Percentiles rank a stretch among this genome's conserved stretches.
phyloP scores from a whole-genome alignment of 257 asterid genomes.

The Leonotis leonurus region DNA sequence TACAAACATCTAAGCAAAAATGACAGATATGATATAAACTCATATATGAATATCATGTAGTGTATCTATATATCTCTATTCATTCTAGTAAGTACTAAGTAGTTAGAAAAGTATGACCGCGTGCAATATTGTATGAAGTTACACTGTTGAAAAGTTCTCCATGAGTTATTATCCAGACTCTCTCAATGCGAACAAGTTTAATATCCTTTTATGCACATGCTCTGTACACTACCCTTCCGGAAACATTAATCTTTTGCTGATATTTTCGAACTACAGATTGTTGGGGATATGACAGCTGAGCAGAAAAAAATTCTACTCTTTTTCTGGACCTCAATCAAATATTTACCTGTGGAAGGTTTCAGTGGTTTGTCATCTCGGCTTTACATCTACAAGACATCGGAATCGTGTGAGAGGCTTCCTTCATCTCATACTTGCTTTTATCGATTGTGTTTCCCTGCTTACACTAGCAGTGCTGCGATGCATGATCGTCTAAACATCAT shows the following conservation, averaged over 20 bases:
- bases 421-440: conserved; percentile 94
- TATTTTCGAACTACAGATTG: conserved; percentile 39
- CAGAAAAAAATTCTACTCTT: conserved; percentile 79
- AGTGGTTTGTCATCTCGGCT: conserved; percentile 80
- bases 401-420: conserved; percentile 64
- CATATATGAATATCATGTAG: not conserved
- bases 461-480: conserved; percentile 44
- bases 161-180: not conserved
- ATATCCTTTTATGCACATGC: not conserved
- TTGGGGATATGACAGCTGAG: conserved; percentile 64
- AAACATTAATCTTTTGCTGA: not conserved
- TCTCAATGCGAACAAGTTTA: not conserved
- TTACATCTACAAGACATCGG: conserved; percentile 49
- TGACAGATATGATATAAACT: not conserved
- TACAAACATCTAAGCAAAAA: not conserved
- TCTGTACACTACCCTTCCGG: too few species aligned
- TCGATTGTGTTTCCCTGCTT: conserved; percentile 77
- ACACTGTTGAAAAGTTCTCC: too few species aligned
- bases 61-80: not conserved
- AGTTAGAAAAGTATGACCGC: not conserved
- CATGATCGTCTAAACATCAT: conserved; percentile 52
- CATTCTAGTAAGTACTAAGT: not conserved
- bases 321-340: conserved; percentile 95
- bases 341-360: conserved; percentile 83
- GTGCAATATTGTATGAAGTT: not conserved